These are phyloP conservation scores for Spergularia marina DNA, from an alignment of 148 eudicot species.

Conservation along the genomic window DNA sequence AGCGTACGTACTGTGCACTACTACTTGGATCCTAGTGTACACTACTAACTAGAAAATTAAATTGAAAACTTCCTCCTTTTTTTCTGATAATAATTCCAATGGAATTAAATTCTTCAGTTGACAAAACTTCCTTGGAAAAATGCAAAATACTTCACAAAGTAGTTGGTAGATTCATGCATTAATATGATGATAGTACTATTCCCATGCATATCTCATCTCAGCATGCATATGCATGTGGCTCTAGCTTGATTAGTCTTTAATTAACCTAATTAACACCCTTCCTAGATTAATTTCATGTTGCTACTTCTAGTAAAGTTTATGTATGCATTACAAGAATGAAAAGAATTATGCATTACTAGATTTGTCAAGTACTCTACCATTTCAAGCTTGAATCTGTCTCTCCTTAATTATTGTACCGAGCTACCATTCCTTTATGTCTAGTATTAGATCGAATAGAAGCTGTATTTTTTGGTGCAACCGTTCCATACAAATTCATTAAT, in stretches of 20 bases:
- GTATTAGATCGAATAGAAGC: too few species aligned
- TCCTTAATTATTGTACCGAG: too few species aligned
- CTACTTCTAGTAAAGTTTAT: not conserved
- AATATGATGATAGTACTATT: not conserved
- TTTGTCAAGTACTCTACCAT: not conserved
- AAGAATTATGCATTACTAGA: not conserved
- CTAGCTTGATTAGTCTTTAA: not conserved
- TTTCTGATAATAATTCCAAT: not conserved
- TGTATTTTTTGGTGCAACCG: too few species aligned
- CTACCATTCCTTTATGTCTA: too few species aligned
- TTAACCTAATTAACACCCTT: not conserved
- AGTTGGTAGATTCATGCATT: conserved; percentile 25
- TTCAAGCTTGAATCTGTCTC: too few species aligned
- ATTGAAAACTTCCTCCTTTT: too few species aligned
- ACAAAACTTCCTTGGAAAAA: conserved; percentile 6
- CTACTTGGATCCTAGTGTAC: not conserved
- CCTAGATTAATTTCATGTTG: not conserved
- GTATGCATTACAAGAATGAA: not conserved
- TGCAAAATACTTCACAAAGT: not conserved
- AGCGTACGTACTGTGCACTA: not conserved
- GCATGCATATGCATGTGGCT: conserved; percentile 6
- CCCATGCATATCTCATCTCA: not conserved
- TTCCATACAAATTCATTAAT: too few species aligned
- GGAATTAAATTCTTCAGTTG: conserved; percentile 8
- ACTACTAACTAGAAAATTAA: not conserved